phyloP scores from a whole-genome alignment of 208 protist species.

The Leptomonas pyrrhocoris region DNA sequence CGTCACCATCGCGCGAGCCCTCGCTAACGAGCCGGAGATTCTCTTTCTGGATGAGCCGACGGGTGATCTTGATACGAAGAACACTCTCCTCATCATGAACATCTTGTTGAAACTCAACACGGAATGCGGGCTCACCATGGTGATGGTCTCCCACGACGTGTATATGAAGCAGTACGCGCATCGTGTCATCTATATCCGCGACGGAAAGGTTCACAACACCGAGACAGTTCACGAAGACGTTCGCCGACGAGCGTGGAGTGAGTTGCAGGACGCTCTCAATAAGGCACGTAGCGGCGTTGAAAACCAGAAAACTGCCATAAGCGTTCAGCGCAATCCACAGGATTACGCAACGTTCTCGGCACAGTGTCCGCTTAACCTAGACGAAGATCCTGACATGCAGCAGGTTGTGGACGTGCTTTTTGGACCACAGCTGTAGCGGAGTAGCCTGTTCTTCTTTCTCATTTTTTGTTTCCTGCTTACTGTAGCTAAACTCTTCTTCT shows the following conservation, averaged over 20 bases:
- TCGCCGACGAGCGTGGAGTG: constrained; percentile 45
- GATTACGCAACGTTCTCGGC: constrained; percentile 71
- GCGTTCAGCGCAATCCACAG: constrained; percentile 39
- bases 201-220: constrained; percentile 90
- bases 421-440: constrained; percentile 22
- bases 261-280: constrained; percentile 35
- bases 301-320: constrained; percentile 18
- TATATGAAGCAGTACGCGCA: constrained; percentile 94
- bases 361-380: constrained; percentile 53
- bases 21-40: constrained; percentile 94
- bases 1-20: constrained; percentile 95
- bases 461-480: constrained; percentile 2
- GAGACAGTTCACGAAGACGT: constrained; percentile 55
- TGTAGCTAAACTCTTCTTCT: not conserved
- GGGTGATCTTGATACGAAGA: constrained; percentile 96
- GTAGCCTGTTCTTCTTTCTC: not conserved
- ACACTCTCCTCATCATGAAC: constrained; percentile 94
- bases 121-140: constrained; percentile 89
- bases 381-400: constrained; percentile 73
- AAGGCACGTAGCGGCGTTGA: constrained; percentile 12
- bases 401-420: constrained; percentile 67
- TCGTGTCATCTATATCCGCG: constrained; percentile 93
- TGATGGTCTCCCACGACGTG: constrained; percentile 99
- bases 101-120: constrained; percentile 93
- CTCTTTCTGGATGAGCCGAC: constrained; percentile 96